Percentiles rank a stretch among this genome's conserved stretches.
These are phyloP conservation scores for Eimeria acervulina DNA, from an alignment of 169 alveolate species.

Conservation along the genomic window DNA sequence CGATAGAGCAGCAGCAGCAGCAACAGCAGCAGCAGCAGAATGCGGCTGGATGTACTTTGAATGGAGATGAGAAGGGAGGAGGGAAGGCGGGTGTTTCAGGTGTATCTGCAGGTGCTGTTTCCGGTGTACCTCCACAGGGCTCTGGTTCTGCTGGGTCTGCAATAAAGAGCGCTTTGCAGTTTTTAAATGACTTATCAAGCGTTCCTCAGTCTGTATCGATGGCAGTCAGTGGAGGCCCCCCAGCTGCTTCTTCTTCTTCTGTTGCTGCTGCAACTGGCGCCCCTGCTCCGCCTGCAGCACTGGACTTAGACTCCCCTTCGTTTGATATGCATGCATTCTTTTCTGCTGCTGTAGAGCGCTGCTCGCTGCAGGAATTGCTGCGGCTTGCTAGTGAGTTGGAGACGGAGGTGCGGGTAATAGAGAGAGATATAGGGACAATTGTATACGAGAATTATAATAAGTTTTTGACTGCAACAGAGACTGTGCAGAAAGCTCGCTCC, in stretches of 20 bases:
- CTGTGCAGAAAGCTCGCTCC: conserved; percentile 88
- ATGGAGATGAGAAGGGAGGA: neutral
- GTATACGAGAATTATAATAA: conserved; percentile 94
- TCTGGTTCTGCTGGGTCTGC: conserved; percentile 6
- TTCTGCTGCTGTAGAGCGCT: conserved; percentile 62
- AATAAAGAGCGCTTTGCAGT: neutral
- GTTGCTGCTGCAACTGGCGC: neutral
- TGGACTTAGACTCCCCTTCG: conserved; percentile 28
- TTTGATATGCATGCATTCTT: conserved; percentile 79
- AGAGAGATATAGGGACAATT: conserved; percentile 91
- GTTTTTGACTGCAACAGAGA: conserved; percentile 93
- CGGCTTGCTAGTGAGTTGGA: conserved; percentile 66
- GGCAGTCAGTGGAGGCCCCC: conserved; percentile 6
- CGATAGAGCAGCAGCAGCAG: neutral
- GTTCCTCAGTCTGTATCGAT: conserved; percentile 3
- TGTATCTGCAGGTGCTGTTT: neutral
- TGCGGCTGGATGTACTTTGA: neutral
- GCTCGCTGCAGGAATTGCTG: conserved; percentile 64
- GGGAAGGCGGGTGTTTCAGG: neutral
- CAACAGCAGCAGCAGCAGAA: neutral
- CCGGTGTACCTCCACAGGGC: conserved; percentile 2
- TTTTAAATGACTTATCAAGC: neutral
- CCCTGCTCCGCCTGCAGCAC: neutral
- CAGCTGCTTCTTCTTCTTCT: neutral
- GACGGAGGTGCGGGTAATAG: conserved; percentile 87